These are phyloP conservation scores for Teratosphaeria pseudoeucalypti DNA, from an alignment of 2,329 filamentous ascomycete species.

Conservation along the genomic window DNA sequence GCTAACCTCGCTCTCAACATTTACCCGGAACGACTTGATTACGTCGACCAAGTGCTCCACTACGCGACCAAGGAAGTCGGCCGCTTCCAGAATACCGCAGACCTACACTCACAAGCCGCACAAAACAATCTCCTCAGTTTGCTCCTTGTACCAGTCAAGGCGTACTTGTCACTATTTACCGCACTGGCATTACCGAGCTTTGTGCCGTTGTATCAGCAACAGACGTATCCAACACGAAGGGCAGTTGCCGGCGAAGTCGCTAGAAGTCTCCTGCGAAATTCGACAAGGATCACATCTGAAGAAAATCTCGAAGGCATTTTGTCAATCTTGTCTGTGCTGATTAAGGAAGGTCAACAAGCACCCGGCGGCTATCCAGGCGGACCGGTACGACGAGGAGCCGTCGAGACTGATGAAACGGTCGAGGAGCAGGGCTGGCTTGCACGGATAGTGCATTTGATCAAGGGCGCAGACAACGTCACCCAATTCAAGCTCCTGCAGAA, in stretches of 20 bases:
- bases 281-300: slow-evolving; percentile 65
- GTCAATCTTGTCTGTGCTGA: slow-evolving; percentile 78
- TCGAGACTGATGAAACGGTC: slow-evolving; percentile 92
- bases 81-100: slow-evolving; percentile 88
- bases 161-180: slow-evolving; percentile 93
- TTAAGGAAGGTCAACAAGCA: slow-evolving; percentile 77
- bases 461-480: slow-evolving; percentile 76
- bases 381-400: slow-evolving; percentile 58
- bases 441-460: slow-evolving; percentile 77
- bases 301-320: slow-evolving; percentile 80
- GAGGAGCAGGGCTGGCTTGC: slow-evolving; percentile 98
- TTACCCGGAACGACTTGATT: slow-evolving; percentile 84
- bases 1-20: slow-evolving; percentile 91
- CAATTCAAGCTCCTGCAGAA: slow-evolving; percentile 85
- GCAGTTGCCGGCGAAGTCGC: slow-evolving; percentile 85
- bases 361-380: slow-evolving; percentile 76
- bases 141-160: slow-evolving; percentile 79
- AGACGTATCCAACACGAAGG: slow-evolving; percentile 84
- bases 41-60: slow-evolving; percentile 84
- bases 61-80: slow-evolving; percentile 79
- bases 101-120: slow-evolving; percentile 75
- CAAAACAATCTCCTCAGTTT: slow-evolving; percentile 85
- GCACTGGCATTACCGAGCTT: slow-evolving; percentile 86
- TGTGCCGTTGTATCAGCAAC: slow-evolving; percentile 76
- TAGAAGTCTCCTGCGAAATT: slow-evolving; percentile 69